Percentiles rank a stretch among this genome's conserved stretches.
These are phyloP conservation scores for Cercophora scortea DNA, from an alignment of 495 filamentous ascomycete species.

Conservation along the genomic window DNA sequence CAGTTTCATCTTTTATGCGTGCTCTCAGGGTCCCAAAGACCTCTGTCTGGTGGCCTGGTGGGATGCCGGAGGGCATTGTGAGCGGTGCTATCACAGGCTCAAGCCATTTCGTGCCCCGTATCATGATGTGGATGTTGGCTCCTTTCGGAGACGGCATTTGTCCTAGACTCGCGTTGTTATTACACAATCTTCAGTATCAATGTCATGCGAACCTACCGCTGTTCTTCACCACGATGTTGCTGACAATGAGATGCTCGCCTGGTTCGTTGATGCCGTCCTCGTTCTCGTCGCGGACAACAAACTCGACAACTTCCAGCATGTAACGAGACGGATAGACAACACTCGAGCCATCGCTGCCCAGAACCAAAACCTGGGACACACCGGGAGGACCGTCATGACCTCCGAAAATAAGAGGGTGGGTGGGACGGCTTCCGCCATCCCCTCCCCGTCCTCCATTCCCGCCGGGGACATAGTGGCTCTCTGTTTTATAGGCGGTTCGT, in stretches of 20 bases:
- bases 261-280: constrained; percentile 40
- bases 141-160: constrained; percentile 12
- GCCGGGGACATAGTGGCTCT: too few species aligned
- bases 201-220: constrained; percentile 15
- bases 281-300: constrained; percentile 37
- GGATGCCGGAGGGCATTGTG: constrained; percentile 12
- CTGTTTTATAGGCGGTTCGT: too few species aligned
- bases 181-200: too few species aligned
- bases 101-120: constrained; percentile 16
- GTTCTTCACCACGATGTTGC: constrained; percentile 33
- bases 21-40: constrained; percentile 15
- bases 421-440: too few species aligned
- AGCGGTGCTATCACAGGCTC: constrained; percentile 12
- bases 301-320: constrained; percentile 25
- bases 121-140: neutral
- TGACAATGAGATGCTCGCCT: constrained; percentile 33
- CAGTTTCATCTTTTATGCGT: constrained; percentile 15
- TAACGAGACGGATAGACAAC: constrained; percentile 26
- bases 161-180: neutral
- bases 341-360: constrained; percentile 10
- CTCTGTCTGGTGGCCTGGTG: constrained; percentile 9
- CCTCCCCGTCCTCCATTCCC: too few species aligned
- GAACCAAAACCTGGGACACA: constrained; percentile 5
- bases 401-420: neutral
- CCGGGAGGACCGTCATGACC: constrained; percentile 3